Evolutionary conservation across 2,329 filamentous ascomycete genomes (phyloP).

Genomic region (Nothomitra cinnamomea): DNA sequence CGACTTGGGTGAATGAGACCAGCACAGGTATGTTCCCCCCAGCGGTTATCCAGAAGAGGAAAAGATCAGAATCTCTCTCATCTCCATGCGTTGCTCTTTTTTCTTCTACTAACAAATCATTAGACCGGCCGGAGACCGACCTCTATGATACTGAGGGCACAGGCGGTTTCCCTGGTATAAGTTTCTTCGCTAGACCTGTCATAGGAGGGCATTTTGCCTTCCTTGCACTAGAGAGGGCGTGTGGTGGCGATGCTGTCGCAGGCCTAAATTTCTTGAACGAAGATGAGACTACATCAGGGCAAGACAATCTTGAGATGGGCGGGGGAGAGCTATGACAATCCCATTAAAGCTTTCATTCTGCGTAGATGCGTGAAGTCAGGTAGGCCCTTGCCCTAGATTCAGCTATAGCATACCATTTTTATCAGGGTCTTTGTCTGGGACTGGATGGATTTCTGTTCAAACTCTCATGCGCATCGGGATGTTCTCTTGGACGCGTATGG

Average conservation of each 20-base stretch:
- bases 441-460: too few species aligned
- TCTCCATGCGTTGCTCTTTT: not conserved
- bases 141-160: constrained; percentile 65
- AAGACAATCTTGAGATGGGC: too few species aligned
- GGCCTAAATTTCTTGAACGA: constrained; percentile 34
- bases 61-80: not conserved
- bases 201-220: constrained; percentile 78
- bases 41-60: not conserved
- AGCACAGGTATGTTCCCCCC: constrained; percentile 33
- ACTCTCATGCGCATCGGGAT: too few species aligned
- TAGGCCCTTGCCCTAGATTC: too few species aligned
- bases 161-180: constrained; percentile 55
- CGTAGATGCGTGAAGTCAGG: too few species aligned
- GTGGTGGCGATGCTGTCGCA: constrained; percentile 48
- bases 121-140: constrained; percentile 62
- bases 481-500: too few species aligned
- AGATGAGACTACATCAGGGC: constrained; percentile 1
- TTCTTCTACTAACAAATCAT: not conserved
- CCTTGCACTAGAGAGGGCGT: constrained; percentile 64
- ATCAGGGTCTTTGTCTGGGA: too few species aligned
- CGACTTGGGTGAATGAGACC: constrained; percentile 73
- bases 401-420: too few species aligned
- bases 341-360: too few species aligned
- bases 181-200: constrained; percentile 69
- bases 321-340: too few species aligned